These are phyloP conservation scores for Neltuma alba DNA, from an alignment of 306 rosid genomes.

Conservation along the genomic window DNA sequence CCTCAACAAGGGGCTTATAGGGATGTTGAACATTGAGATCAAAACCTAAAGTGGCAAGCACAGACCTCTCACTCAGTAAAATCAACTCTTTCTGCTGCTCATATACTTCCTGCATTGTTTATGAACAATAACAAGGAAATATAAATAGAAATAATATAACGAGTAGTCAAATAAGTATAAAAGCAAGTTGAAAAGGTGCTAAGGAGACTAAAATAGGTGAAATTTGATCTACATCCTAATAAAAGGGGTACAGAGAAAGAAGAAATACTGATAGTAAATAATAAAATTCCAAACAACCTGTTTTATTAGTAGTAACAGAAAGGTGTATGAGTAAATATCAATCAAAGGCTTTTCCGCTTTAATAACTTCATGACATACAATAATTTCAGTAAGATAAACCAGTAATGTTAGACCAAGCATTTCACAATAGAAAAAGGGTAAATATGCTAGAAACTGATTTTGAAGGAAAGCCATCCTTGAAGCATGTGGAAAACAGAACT, in stretches of 20 bases:
- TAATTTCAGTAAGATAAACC: conserved; percentile 33
- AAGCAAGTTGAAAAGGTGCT: neutral
- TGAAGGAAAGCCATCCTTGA: conserved; percentile 22
- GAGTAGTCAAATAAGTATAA: conserved; percentile 6
- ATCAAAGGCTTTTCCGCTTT: conserved; percentile 1
- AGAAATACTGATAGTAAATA: conserved; percentile 9
- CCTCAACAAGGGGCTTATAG: conserved; percentile 98
- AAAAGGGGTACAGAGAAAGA: conserved; percentile 29
- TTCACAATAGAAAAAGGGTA: conserved; percentile 28
- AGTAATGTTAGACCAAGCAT: conserved; percentile 24
- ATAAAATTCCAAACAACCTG: conserved; percentile 26
- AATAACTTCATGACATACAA: conserved; percentile 27
- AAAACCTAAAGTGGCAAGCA: conserved; percentile 88
- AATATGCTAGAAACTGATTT: conserved; percentile 16
- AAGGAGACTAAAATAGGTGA: conserved; percentile 23
- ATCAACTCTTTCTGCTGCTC: conserved; percentile 94
- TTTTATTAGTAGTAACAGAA: neutral
- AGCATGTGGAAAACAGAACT: conserved; percentile 7
- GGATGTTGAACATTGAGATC: conserved; percentile 94
- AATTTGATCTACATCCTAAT: conserved; percentile 34
- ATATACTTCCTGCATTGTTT: conserved; percentile 83
- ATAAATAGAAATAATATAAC: conserved; percentile 14
- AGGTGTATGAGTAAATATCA: conserved; percentile 15
- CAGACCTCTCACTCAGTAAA: conserved; percentile 87
- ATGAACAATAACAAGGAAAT: conserved; percentile 20